Evolutionary conservation across 2,329 filamentous ascomycete genomes (phyloP).

Genomic region (Fusarium chaquense): DNA sequence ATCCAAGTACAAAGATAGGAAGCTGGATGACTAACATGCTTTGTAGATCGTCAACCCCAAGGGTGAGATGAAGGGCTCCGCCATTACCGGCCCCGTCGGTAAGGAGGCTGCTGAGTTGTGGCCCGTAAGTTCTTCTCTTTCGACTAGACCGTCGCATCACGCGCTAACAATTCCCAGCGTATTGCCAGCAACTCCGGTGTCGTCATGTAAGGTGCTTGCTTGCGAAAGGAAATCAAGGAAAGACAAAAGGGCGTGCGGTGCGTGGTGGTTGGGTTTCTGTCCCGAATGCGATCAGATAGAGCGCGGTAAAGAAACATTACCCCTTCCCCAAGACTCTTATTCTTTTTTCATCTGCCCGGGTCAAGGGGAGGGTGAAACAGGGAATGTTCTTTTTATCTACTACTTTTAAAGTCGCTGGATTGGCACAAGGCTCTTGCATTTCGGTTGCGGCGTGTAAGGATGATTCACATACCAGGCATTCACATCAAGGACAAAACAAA

Average conservation of each 20-base stretch:
- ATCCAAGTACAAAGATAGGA: too few species aligned
- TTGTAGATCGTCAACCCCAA: conserved; percentile 98
- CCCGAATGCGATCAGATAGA: conserved; percentile 53
- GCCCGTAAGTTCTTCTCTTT: conserved; percentile 76
- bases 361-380: conserved; percentile 36
- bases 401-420: conserved; percentile 55
- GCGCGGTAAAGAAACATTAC: conserved; percentile 44
- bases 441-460: conserved; percentile 66
- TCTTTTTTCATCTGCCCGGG: conserved; percentile 28
- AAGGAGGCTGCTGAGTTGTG: conserved; percentile 99
- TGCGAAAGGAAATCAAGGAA: conserved; percentile 41
- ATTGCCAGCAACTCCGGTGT: conserved; percentile 99
- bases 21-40: conserved; percentile 52
- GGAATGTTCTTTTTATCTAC: conserved; percentile 43
- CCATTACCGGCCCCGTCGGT: conserved; percentile 98
- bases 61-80: conserved; percentile 99
- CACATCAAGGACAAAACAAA: conserved; percentile 61
- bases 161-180: conserved; percentile 72
- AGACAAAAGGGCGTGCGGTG: conserved; percentile 47
- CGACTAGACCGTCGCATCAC: not conserved
- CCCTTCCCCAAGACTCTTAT: conserved; percentile 38
- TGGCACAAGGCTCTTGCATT: conserved; percentile 63
- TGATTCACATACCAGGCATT: conserved; percentile 63
- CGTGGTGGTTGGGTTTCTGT: conserved; percentile 47
- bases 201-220: conserved; percentile 85